Base-by-base conservation (phyloP, 805 yeast genomes). In the Candida anglica region DNA sequence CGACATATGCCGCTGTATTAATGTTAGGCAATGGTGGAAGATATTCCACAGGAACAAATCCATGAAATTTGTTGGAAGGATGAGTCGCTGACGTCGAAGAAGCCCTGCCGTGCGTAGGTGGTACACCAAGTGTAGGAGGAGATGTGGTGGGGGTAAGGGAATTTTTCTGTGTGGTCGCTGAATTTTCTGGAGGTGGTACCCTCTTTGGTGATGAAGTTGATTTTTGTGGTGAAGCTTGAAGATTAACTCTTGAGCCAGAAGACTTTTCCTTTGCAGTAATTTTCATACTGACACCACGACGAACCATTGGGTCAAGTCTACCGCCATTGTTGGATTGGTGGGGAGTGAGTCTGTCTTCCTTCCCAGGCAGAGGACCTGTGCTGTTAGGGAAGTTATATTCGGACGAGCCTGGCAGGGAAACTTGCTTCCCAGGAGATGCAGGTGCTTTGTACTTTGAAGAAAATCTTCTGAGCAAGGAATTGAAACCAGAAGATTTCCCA, bases 201-300 rank as follows among this genome's bases (percentile, higher is more conserved):
- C 18, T 15, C 21, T 17, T 24, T 4, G 25, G 25, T 23, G 41
- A 33, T 26, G 48, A 50, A 10, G 49, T n/a, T 67, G n/a, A n/a
- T n/a, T n/a, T n/a, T n/a, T n/a, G n/a, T n/a, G n/a, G n/a, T n/a
- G n/a, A n/a, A n/a, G n/a, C n/a, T n/a, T n/a, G n/a, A n/a, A 58
- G 18, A 23, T 42, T 41, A n/a, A 42, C 37, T 29, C 53, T 43
- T 1, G 58, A 43, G 6, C 40, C 32, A 15, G 53, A 40, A 1
- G 55, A 66, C 40, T 66, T 73, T 43, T 75, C 81, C 46, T 69
- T 73, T 10, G 77, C 71, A 1, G 81, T 75, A n/a, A 75, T 70
- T 48, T 72, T 75, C 73, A 75, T 66, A 48, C 79, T 72, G 7
- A 76, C 79, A 42, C 79, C 79, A 46, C 81, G 71, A 47, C 79